Evolutionary conservation across 1,284 basidiomycete species (phyloP).

Genomic region (Cerioporus squamosus): DNA sequence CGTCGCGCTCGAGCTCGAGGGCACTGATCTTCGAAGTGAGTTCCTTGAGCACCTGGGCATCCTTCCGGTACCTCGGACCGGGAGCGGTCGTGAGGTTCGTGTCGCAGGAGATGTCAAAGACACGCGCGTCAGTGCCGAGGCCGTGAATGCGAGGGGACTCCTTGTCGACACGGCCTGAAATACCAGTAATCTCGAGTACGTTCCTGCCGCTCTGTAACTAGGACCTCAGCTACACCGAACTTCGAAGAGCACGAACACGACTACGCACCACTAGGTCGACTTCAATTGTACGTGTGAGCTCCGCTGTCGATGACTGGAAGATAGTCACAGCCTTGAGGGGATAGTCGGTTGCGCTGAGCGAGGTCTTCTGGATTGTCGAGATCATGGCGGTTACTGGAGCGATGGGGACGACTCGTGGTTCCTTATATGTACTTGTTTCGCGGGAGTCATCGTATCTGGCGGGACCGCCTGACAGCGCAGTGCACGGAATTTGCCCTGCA

Average conservation of each 20-base stretch:
- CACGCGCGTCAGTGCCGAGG: slow-evolving; percentile 43
- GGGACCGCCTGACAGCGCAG: too few species aligned
- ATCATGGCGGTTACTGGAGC: too few species aligned
- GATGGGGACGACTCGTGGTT: too few species aligned
- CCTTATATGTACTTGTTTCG: too few species aligned
- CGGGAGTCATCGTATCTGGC: too few species aligned
- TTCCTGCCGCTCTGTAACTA: slow-evolving; percentile 51
- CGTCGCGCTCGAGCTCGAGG: slow-evolving; percentile 42
- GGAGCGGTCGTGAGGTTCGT: neutral
- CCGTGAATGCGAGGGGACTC: slow-evolving; percentile 55
- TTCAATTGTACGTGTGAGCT: slow-evolving; percentile 38
- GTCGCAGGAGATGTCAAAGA: slow-evolving; percentile 54
- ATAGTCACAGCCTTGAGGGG: slow-evolving; percentile 41
- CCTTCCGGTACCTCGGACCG: slow-evolving; percentile 20
- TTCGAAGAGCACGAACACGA: neutral
- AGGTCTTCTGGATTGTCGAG: too few species aligned
- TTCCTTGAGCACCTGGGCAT: slow-evolving; percentile 35
- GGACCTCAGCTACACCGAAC: too few species aligned
- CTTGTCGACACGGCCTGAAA: slow-evolving; percentile 51
- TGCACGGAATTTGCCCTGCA: too few species aligned
- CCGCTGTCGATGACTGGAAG: slow-evolving; percentile 40
- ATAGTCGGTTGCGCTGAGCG: slow-evolving; percentile 1
- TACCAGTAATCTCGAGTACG: slow-evolving; percentile 48
- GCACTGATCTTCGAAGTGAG: slow-evolving; percentile 39
- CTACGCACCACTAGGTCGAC: slow-evolving; percentile 37